Percentiles rank a stretch among this genome's conserved stretches.
phyloP scores from a whole-genome alignment of 2,329 filamentous ascomycete species.

The Onygenales sp. region DNA sequence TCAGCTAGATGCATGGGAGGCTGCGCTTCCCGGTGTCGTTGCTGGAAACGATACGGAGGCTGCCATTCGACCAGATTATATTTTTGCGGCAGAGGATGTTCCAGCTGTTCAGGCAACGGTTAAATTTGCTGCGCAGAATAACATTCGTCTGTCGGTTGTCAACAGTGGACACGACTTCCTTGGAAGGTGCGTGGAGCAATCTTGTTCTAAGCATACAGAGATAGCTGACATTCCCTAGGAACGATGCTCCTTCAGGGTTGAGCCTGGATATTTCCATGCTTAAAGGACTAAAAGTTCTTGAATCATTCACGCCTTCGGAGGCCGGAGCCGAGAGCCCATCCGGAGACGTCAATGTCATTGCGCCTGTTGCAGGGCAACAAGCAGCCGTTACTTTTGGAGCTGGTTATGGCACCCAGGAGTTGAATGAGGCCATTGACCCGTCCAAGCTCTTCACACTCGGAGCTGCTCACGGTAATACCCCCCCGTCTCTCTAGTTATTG shows the following conservation, averaged over 20 bases:
- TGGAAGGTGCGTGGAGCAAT: neutral
- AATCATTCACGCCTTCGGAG: constrained; percentile 1
- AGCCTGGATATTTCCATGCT: constrained; percentile 1
- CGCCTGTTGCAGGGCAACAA: neutral
- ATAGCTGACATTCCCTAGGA: neutral
- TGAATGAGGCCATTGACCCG: constrained; percentile 1
- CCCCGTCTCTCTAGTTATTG: neutral
- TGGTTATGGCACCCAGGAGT: neutral
- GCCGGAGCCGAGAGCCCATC: constrained; percentile 2
- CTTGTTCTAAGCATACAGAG: too few relatives aligned
- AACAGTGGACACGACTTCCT: constrained; percentile 5
- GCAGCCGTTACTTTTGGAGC: constrained; percentile 4
- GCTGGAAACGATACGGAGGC: neutral
- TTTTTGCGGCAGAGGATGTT: neutral
- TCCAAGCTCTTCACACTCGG: constrained; percentile 1
- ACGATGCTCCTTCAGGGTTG: constrained; percentile 1
- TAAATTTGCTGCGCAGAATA: constrained; percentile 3
- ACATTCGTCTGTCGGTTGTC: neutral
- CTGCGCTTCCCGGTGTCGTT: neutral
- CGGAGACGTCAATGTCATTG: neutral
- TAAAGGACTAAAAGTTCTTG: neutral
- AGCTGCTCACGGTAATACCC: constrained; percentile 1
- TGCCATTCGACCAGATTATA: neutral
- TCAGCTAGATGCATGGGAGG: neutral
- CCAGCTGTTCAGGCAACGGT: neutral